These are phyloP conservation scores for Lodderomyces theae DNA, from an alignment of 1,139 yeast genomes.

Conservation along the genomic window DNA sequence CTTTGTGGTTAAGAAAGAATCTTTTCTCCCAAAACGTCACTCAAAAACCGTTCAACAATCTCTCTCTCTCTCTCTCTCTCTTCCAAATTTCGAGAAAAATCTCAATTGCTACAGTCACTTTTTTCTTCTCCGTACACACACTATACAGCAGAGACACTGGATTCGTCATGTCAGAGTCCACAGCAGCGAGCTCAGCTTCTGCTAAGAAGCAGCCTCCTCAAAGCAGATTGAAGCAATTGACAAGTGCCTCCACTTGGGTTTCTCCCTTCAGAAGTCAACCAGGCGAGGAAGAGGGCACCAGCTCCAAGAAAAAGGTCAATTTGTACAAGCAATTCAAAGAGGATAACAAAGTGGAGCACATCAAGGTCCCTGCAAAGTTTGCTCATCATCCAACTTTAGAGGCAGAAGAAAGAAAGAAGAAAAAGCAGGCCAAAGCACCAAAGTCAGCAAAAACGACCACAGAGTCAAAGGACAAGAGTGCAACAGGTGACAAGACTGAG, in stretches of 20 bases:
- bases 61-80: too few relatives aligned
- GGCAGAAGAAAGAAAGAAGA: constrained; percentile 25
- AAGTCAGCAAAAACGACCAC: constrained; percentile 18
- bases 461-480: constrained; percentile 9
- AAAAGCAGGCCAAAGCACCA: constrained; percentile 20
- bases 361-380: constrained; percentile 42
- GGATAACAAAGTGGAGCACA: constrained; percentile 32
- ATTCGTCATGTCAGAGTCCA: constrained; percentile 4
- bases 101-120: too few relatives aligned
- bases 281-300: constrained; percentile 11
- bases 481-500: constrained; percentile 12
- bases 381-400: constrained; percentile 42
- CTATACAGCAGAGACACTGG: too few relatives aligned
- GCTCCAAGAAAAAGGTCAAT: constrained; percentile 19
- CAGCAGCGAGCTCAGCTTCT: background rate
- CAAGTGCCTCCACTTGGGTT: constrained; percentile 43
- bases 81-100: too few relatives aligned
- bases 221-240: constrained; percentile 37
- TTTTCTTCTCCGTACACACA: constrained; percentile 2
- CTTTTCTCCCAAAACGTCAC: too few relatives aligned
- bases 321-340: constrained; percentile 36
- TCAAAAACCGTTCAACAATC: too few relatives aligned
- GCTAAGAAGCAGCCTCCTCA: constrained; percentile 8
- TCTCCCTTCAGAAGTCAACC: constrained; percentile 48
- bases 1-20: too few relatives aligned